Percentiles rank a stretch among this genome's conserved stretches.
phyloP scores from a whole-genome alignment of 176 grass and related monocot genomes.

The Tillandsia fasciculata region DNA sequence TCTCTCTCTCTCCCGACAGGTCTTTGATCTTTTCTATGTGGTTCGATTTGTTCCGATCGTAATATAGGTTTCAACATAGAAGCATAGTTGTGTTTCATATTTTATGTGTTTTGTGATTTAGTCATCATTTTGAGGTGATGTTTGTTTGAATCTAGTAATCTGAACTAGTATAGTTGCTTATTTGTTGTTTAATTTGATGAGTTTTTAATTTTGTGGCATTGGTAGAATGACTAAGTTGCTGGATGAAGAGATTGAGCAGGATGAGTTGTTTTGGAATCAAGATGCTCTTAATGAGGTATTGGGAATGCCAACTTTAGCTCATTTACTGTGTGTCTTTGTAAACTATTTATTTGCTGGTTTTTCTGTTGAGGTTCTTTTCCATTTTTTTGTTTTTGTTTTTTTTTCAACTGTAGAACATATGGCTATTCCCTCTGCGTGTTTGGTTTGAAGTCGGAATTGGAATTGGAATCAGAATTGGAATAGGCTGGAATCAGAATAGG shows the following conservation, averaged over 20 bases:
- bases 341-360: neutral
- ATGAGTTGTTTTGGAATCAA: slow-evolving; percentile 80
- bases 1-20: neutral
- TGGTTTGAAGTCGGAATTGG: no score
- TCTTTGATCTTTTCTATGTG: neutral
- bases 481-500: no score
- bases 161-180: no score
- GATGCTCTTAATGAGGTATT: slow-evolving; percentile 69
- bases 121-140: no score
- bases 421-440: no score
- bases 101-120: neutral
- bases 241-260: slow-evolving; percentile 64
- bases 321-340: neutral
- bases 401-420: no score
- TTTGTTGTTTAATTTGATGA: no score
- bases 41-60: neutral
- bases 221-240: slow-evolving; percentile 78
- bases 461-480: no score
- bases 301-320: neutral
- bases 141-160: no score
- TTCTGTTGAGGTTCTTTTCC: neutral
- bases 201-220: neutral
- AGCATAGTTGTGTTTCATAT: no score
- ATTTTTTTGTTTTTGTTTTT: neutral
- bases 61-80: no score